Evolutionary conservation across 257 asterid species (phyloP), one percentile per base, ranked within the genome.

Genomic region (Fraxinus americana): DNA sequence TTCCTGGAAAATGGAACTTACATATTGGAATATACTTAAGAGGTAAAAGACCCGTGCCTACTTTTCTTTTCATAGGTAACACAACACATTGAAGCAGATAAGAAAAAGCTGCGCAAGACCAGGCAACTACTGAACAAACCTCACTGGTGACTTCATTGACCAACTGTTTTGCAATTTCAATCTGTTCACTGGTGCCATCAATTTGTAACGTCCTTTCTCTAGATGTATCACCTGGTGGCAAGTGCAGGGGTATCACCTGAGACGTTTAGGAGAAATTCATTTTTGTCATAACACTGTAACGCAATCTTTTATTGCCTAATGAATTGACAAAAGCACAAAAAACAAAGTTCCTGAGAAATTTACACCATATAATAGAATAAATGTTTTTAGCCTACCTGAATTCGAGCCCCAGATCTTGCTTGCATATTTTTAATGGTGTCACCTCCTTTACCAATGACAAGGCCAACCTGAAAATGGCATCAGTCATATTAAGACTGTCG

Each of bases 371-470:
- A 61, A 23, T 13, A 41, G 59, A 66, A 41, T 65, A 29, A 69
- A 21, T 43, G 13, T 27, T 19, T 10, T 27, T 65, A 71, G 13
- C 57, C 19, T 65, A 91, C 97, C 98, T 92, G 98, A 79, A 94
- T 89, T 12, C 97, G 96, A 68, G 98, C 98, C 61, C 98, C 98
- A 7, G 98, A 78, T 7, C 70, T 84, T 6, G 93, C 92, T 87
- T 94, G 98, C 97, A 94, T 94, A 78, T 71, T 91, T 80, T 90
- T 94, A 74, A 94, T 92, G 80, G 97, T 91, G 84, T 94, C 98
- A 27, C 98, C 98, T 25, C 98, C 97, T 87, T 94, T 94, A 25
- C 98, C 98, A 82, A 94, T 94, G 48, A 94, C 97, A 84, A 94
- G 98, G 39, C 98, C 98, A 57, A 94, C 98, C 98, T 94, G 83